Base-by-base conservation (phyloP, 148 eudicot species). In the Talinum fruticosum region DNA sequence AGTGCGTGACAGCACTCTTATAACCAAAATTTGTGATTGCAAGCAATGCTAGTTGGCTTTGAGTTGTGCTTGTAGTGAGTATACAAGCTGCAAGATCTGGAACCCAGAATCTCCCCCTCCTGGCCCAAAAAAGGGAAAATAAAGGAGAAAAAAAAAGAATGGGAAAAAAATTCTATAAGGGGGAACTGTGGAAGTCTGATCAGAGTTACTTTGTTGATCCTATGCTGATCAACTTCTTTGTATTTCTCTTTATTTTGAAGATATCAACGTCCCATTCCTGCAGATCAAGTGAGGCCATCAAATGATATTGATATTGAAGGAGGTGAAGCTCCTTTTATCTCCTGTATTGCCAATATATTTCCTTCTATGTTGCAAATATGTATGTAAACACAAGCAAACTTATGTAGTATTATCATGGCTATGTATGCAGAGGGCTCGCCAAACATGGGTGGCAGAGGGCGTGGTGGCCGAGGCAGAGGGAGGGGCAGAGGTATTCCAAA, bases 391-490 rank as follows among this genome's bases (percentile, higher is more conserved):
- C 33, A 62, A 4, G 44, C 15, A n/a, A 38, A 29, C 30, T 41
- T 21, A 24, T 10, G 24, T 57, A 32, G 18, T 12, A 2, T 26
- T 38, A 15, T 74, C 57, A 62, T 19, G 69, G 29, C 73, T 45
- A 54, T 70, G 47, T 76, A 54, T 70, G 47, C 72, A 85, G 84
- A 79, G 67, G 80, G 82, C 35, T 78, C 79, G 12, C 82, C 79
- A 4, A 75, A 47, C 75, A 61, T 33, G 23, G 76, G 79, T 34
- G 73, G 85, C 13, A 79, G 79, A 53, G 85, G 85, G 32, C 82
- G 85, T 45, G 76, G 81, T 38, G 85, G 87, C 29, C 59, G 85
- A 61, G 86, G 86, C 36, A 80, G 84, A 77, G 87, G 86, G 14
- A 66, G 86, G 79, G 89, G 89, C 64, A 80, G 71, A 73, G 77